phyloP scores from a whole-genome alignment of 208 protist species.

The Leishmania tropica region DNA sequence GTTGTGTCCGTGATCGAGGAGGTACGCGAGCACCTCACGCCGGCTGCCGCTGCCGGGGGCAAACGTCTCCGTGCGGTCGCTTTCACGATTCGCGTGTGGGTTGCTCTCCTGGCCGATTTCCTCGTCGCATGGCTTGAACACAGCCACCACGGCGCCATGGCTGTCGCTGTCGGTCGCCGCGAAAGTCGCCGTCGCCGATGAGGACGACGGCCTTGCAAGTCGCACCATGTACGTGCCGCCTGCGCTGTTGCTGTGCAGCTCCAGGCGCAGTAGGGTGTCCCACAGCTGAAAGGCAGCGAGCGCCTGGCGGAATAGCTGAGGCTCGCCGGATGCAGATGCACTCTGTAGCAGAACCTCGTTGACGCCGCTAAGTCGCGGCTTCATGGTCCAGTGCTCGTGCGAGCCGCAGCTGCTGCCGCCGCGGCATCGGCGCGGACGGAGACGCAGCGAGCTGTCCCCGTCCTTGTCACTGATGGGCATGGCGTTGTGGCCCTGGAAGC shows the following conservation, averaged over 20 bases:
- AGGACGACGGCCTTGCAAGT: conserved; percentile 2
- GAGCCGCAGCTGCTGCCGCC: neutral
- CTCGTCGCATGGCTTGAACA: conserved; percentile 75
- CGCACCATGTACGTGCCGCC: conserved; percentile 79
- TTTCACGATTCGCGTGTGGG: conserved; percentile 53
- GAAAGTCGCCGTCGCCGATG: neutral
- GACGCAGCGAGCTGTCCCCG: neutral
- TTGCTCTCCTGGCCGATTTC: conserved; percentile 64
- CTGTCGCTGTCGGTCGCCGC: neutral
- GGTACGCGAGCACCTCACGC: conserved; percentile 75
- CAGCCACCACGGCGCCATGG: conserved; percentile 23
- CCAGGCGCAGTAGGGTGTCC: conserved; percentile 22
- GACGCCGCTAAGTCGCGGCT: conserved; percentile 36
- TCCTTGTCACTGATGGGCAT: neutral
- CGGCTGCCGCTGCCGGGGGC: conserved; percentile 61
- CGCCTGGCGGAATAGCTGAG: conserved; percentile 5
- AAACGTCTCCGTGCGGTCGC: conserved; percentile 49
- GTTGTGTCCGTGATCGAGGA: conserved; percentile 61
- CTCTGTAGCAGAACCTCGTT: conserved; percentile 32
- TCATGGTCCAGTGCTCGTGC: conserved; percentile 18
- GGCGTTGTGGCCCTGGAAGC: neutral
- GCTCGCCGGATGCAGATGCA: neutral
- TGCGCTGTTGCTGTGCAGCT: conserved; percentile 54
- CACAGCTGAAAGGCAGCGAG: conserved; percentile 24
- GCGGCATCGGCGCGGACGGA: neutral